A percentile compares a stretch with the other conserved stretches of the same genome.
Conservation (phyloP, 176 grass and related monocot species). For the Zizania latifolia region DNA sequence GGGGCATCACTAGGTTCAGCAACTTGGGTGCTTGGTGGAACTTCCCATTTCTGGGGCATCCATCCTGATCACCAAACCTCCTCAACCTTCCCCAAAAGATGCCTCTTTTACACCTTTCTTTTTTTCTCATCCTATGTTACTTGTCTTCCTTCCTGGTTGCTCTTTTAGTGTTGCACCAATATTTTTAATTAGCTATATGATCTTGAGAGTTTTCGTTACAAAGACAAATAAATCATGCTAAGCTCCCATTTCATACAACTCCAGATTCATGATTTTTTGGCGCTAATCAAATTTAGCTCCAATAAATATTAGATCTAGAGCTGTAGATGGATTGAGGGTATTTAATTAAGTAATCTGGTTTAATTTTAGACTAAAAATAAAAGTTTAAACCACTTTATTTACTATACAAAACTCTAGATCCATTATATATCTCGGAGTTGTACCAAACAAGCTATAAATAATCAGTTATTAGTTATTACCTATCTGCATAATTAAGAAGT, state of each 20-base stretch:
- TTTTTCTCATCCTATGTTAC: background rate
- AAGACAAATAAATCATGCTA: background rate
- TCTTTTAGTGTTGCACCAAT: background rate
- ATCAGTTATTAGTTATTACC: too few species aligned
- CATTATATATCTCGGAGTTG: too few species aligned
- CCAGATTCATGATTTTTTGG: too few species aligned
- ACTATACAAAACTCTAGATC: too few species aligned
- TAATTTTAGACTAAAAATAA: too few species aligned
- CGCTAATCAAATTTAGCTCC: too few species aligned
- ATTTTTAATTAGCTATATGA: background rate
- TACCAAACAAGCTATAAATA: too few species aligned
- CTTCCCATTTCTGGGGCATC: conserved; percentile 50
- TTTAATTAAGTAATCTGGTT: too few species aligned
- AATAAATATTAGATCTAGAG: too few species aligned
- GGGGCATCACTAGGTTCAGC: conserved; percentile 65
- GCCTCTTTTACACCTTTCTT: conserved; percentile 4
- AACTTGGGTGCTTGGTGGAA: conserved; percentile 31
- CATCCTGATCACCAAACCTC: conserved; percentile 44
- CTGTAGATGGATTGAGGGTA: too few species aligned
- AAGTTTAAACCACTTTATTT: too few species aligned
- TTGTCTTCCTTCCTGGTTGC: conserved; percentile 8
- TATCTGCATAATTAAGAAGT: background rate
- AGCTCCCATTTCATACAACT: too few species aligned
- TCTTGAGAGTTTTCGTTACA: background rate
- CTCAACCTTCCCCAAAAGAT: conserved; percentile 40